These are phyloP conservation scores for Aspergillus luchuensis DNA, from an alignment of 2,329 filamentous ascomycete genomes.

Conservation along the genomic window DNA sequence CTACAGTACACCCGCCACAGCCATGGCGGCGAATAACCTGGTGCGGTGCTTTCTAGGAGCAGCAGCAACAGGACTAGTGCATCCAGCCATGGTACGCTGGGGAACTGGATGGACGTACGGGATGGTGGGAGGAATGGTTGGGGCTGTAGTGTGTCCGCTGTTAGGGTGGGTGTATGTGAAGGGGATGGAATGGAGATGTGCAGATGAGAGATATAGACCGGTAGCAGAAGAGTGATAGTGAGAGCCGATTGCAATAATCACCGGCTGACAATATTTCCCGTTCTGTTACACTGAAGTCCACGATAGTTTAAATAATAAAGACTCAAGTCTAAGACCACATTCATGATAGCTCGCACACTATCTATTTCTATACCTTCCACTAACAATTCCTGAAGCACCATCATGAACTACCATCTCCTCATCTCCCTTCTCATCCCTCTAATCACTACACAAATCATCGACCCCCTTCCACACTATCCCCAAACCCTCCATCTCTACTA, in stretches of 20 bases:
- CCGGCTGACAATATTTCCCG: no score
- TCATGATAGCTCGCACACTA: no score
- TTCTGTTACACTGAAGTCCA: no score
- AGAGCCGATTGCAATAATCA: no score
- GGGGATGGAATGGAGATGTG: conserved; percentile 24
- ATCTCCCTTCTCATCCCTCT: background rate
- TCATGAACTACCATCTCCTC: background rate
- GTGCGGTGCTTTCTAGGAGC: conserved; percentile 37
- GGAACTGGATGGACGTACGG: conserved; percentile 24
- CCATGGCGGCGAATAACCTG: conserved; percentile 39
- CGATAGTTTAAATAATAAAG: no score
- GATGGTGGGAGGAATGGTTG: conserved; percentile 16
- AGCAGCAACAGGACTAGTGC: conserved; percentile 28
- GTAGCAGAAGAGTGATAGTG: background rate
- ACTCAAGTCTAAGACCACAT: no score
- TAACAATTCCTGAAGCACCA: no score
- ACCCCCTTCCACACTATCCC: background rate
- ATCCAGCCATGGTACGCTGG: conserved; percentile 23
- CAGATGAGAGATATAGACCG: background rate
- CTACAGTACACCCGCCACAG: conserved; percentile 32
- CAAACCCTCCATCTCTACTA: conserved; percentile 23
- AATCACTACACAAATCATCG: background rate
- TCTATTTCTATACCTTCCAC: no score
- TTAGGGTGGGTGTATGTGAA: conserved; percentile 23
- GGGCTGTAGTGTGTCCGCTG: conserved; percentile 15